phyloP scores from a whole-genome alignment of 1,284 basidiomycete genomes.

The Abortiporus biennis region DNA sequence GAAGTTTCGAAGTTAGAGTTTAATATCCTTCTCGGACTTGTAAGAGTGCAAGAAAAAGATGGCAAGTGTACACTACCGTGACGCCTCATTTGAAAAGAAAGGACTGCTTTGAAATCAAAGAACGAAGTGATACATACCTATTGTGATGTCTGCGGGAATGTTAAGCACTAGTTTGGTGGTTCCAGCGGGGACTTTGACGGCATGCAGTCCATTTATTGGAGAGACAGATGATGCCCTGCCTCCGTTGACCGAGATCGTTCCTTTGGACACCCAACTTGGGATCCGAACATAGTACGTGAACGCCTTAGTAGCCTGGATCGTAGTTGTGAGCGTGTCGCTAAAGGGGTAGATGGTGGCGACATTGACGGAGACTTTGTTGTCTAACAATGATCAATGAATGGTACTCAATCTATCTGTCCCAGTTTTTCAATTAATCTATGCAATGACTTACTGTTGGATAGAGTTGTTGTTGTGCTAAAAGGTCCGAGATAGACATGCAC shows the following conservation, averaged over 20 bases:
- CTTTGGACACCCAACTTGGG: slow-evolving; percentile 46
- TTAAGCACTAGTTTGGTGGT: slow-evolving; percentile 40
- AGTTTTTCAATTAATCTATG: not conserved
- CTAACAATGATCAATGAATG: slow-evolving; percentile 19
- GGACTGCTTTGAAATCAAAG: not conserved
- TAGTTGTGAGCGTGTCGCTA: slow-evolving; percentile 44
- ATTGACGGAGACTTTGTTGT: slow-evolving; percentile 37
- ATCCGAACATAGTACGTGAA: slow-evolving; percentile 54
- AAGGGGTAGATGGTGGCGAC: slow-evolving; percentile 57
- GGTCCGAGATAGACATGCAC: slow-evolving; percentile 55
- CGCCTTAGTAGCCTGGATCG: slow-evolving; percentile 38
- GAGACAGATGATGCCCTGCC: slow-evolving; percentile 27
- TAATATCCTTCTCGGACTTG: no score
- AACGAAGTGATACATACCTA: slow-evolving; percentile 26
- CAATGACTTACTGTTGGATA: slow-evolving; percentile 32
- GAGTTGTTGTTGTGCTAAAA: slow-evolving; percentile 36
- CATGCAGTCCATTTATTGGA: slow-evolving; percentile 42
- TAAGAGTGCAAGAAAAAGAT: no score
- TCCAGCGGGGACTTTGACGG: slow-evolving; percentile 36
- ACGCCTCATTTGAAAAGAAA: no score
- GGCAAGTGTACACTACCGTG: no score
- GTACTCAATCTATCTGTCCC: not conserved
- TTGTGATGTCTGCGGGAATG: slow-evolving; percentile 42
- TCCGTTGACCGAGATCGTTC: slow-evolving; percentile 44
- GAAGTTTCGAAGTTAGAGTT: not conserved